Base-by-base conservation (phyloP, 164 flowering plant species). In the Vitis riparia region DNA sequence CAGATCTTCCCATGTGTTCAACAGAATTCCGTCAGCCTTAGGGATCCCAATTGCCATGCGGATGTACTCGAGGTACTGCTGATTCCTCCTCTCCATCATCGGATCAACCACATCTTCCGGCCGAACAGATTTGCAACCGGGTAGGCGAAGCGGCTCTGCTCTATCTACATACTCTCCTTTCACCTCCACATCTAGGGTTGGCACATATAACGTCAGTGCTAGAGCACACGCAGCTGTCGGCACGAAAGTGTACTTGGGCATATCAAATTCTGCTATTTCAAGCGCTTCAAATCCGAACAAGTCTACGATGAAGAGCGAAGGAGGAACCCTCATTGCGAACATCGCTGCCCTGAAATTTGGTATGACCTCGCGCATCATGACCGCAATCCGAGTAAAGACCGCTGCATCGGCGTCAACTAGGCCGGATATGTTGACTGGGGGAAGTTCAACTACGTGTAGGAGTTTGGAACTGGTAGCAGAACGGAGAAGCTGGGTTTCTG, bases 81-180 rank as follows among this genome's bases (percentile, higher is more conserved):
- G 71, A 51, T 30, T 32, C 2, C 29, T 3, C 77, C 77, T 64
- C 57, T 73, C 68, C 61, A 15, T 13, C 67, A 70, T 57, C 17
- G 67, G 71, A 37, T 69, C 70, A 10, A 66, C 15, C 11, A 68
- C 67, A 17, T 73, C 80, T n/a, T 62, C 68, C 3, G 62, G 62
- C 51, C 56, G 68, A 16, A 77, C 53, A 29, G 74, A 47, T 16
- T 56, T 69, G 37, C 77, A 77, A 10, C 77, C 80, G 49, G 74
- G 77, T 29, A 77, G 32, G 0, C 15, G 3, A 6, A 77, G 10
- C 37, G 71, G 68, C 10, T 73, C 68, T 1, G 2, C 44, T 48
- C 55, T 63, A 19, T 70, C 72, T 27, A 62, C 57, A 14, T 49
- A 63, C 70, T 55, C 70, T 19, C 76, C 76, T 19, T 64, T 8